Percentiles rank a stretch among this genome's conserved stretches.
These are phyloP conservation scores for Secale cereale DNA, from an alignment of 176 grass and related monocot genomes.

Conservation along the genomic window DNA sequence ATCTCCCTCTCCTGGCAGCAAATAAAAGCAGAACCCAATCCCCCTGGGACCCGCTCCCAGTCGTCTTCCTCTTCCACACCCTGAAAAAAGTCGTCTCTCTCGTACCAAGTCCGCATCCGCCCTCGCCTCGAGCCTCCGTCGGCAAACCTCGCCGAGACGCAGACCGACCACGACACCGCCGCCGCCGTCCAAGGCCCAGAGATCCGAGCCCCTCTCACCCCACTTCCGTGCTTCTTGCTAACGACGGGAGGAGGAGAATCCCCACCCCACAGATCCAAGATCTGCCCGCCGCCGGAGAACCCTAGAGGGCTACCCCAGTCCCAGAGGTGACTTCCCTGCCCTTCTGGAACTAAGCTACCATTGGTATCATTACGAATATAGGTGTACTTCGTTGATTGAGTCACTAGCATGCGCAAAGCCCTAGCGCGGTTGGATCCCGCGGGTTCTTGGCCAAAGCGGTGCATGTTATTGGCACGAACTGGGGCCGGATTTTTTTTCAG, in stretches of 20 bases:
- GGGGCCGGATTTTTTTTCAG: neutral
- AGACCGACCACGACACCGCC: neutral
- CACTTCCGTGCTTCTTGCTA: neutral
- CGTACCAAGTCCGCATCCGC: neutral
- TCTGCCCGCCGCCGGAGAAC: constrained; percentile 5
- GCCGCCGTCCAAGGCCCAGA: neutral
- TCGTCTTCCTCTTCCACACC: neutral
- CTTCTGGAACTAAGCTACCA: neutral
- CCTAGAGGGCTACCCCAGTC: neutral
- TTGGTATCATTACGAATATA: neutral
- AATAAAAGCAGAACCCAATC: neutral
- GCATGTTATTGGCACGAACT: neutral
- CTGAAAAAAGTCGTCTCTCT: neutral
- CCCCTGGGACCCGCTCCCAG: neutral
- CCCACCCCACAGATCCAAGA: neutral
- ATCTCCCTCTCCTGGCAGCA: neutral
- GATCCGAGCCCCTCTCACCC: neutral
- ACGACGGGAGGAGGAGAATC: neutral
- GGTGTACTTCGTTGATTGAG: neutral
- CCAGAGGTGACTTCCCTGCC: neutral
- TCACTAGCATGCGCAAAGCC: neutral
- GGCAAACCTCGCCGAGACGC: neutral
- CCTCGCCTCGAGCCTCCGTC: neutral
- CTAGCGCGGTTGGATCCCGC: neutral
- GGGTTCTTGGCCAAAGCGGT: neutral